Evolutionary conservation across 495 filamentous ascomycete genomes (phyloP).

Genomic region (Apiosordaria backusii): DNA sequence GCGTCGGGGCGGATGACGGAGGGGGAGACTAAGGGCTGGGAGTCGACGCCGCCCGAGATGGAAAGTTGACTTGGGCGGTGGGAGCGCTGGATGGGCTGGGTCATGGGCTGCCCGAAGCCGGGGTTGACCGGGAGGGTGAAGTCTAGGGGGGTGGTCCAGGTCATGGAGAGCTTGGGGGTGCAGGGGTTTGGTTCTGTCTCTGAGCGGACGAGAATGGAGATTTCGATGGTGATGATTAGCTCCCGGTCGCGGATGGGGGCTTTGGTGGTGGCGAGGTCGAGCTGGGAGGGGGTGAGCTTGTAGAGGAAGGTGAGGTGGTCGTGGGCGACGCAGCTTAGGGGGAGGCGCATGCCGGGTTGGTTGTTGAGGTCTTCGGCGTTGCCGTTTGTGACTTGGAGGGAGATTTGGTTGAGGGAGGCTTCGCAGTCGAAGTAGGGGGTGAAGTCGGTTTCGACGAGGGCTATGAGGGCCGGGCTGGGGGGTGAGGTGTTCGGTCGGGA

Average conservation of each 20-base stretch:
- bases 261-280: conserved; percentile 50
- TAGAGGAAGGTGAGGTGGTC: conserved; percentile 87
- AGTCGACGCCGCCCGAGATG: conserved; percentile 44
- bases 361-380: conserved; percentile 62
- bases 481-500: conserved; percentile 64
- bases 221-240: conserved; percentile 60
- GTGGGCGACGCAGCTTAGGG: conserved; percentile 68
- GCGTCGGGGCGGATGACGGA: conserved; percentile 50
- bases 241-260: conserved; percentile 40
- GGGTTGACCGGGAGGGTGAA: conserved; percentile 68
- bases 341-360: conserved; percentile 55
- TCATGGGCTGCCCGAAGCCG: conserved; percentile 48
- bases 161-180: conserved; percentile 69
- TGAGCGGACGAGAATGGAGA: conserved; percentile 57
- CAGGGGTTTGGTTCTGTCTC: conserved; percentile 48
- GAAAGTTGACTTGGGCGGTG: conserved; percentile 61
- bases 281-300: conserved; percentile 64
- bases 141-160: conserved; percentile 79
- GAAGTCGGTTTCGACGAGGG: conserved; percentile 83
- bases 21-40: conserved; percentile 42
- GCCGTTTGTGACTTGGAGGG: conserved; percentile 63
- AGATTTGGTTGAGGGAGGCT: conserved; percentile 63
- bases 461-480: conserved; percentile 65
- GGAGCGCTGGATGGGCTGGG: conserved; percentile 60
- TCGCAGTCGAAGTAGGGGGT: conserved; percentile 76